Evolutionary conservation across 2,329 filamentous ascomycete species (phyloP), one percentile per base, ranked within the genome.

Genomic region (Diaporthe australafricana): DNA sequence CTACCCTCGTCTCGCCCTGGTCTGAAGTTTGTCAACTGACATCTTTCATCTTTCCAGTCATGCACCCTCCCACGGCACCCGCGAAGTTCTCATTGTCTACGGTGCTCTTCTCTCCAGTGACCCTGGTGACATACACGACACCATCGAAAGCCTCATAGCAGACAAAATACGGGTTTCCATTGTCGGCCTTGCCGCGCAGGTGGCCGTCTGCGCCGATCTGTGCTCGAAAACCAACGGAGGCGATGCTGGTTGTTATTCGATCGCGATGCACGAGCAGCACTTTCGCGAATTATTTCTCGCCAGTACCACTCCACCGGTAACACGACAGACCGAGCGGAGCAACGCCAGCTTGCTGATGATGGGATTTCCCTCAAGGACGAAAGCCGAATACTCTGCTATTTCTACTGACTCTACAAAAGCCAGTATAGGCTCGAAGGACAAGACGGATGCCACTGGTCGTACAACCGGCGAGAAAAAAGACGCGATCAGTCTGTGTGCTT

Each of bases 71-170:
- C 96, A 99, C 79, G 96, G 96, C 57, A 99, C 96, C 1, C 87
- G 96, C 75, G 96, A 99, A 82, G 92, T 98, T 9, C 90, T 99
- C 45, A 90, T 99, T 72, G 90, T 98, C 62, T 97, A 96, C 79
- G 96, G 96, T 48, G 96, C 96, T 14, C 88, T 99, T 8, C 88
- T 97, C 52, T 96, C 94, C 42, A 93, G 93, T 76, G 96, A 99
- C 78, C 96, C 96, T 0, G 95, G 95, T 72, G 96, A 99, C 81
- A 98, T 99, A 72, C 94, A 98, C 83, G 91, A 95, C 76, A 98
- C 96, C 0, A 94, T 98, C 78, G 86, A 87, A 63, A 89, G 89
- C 45, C 92, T 98, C 38, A 89, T 97, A 50, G 86, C 88, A 75
- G 95, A 98, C 82, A 91, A 92, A 71, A 95, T 99, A 77, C 91